Evolutionary conservation across 345 rosid genomes (phyloP), one percentile per base, ranked within the genome.

Genomic region (Citrus medica): DNA sequence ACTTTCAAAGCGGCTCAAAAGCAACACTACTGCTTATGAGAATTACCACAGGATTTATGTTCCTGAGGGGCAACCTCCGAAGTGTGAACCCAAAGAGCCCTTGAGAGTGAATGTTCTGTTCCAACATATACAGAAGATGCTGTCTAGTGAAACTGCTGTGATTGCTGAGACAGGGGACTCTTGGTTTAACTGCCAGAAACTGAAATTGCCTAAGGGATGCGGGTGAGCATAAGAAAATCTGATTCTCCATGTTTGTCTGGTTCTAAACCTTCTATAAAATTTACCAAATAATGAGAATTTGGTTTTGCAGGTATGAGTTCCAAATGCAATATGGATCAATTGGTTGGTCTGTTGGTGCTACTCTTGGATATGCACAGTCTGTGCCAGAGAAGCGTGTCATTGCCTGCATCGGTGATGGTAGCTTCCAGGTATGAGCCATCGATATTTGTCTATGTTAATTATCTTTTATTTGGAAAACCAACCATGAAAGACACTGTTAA

Each of bases 321-420:
- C 94, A 92, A 82, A 91, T 92, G 97, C 97, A 92, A 75, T 92
- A 92, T 73, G 97, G 97, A 77, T 92, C 97, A 13, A 92, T 92
- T 76, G 97, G 97, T 17, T 92, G 97, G 97, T 92, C 97, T 0
- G 92, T 92, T 38, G 97, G 97, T 56, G 97, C 93, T 4, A 90
- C 93, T 19, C 92, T 92, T 25, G 97, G 97, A 25, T 92, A 92
- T 83, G 94, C 97, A 58, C 94, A 91, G 80, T 93, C 94, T 67
- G 87, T 84, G 73, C 90, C 89, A 0, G 88, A 85, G 82, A 92
- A 87, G 86, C 94, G 97, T 0, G 88, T 92, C 55, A 88, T 92
- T 74, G 94, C 97, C 77, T 91, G 84, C 85, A 92, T 92, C 9
- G 97, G 97, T 51, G 97, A 92, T 83, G 95, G 97, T 72, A 92